Evolutionary conservation across 352 stramenopile species (phyloP).

Genomic region (Achlya hypogyna): DNA sequence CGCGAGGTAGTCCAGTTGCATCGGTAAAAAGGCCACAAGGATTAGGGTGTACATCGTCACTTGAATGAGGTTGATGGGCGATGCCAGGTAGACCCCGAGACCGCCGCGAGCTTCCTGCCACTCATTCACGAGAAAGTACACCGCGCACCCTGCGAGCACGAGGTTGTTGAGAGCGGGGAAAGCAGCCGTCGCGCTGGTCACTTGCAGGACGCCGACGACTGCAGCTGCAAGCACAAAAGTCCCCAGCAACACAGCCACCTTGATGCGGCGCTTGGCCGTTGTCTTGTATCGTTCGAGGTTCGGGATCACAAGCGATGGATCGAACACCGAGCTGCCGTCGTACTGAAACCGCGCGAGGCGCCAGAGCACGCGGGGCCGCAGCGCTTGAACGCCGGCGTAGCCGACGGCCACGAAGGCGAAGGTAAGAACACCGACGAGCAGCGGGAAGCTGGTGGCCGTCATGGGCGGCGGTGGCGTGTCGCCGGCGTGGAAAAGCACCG

Average conservation of each 20-base stretch:
- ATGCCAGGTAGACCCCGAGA: neutral
- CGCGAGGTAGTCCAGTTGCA: neutral
- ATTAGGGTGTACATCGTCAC: neutral
- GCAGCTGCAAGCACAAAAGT: neutral
- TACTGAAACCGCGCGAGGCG: neutral
- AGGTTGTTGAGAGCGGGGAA: constrained; percentile 1
- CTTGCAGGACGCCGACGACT: neutral
- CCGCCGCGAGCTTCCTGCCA: neutral
- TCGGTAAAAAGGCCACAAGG: neutral
- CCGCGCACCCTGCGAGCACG: neutral
- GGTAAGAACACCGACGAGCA: neutral
- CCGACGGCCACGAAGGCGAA: neutral
- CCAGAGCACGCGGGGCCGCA: neutral
- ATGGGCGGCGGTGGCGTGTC: neutral
- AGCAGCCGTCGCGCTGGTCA: neutral
- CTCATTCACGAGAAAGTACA: constrained; percentile 12
- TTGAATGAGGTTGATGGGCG: constrained; percentile 1
- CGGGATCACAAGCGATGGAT: neutral
- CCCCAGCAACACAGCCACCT: neutral
- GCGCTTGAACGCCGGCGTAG: neutral
- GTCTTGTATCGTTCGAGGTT: constrained; percentile 7
- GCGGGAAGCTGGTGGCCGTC: neutral
- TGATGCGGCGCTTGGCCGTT: neutral
- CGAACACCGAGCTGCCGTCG: constrained; percentile 6
- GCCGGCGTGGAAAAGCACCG: neutral